Conservation (phyloP, 176 grass and related monocot species). For the Urochloa ruziziensis region DNA sequence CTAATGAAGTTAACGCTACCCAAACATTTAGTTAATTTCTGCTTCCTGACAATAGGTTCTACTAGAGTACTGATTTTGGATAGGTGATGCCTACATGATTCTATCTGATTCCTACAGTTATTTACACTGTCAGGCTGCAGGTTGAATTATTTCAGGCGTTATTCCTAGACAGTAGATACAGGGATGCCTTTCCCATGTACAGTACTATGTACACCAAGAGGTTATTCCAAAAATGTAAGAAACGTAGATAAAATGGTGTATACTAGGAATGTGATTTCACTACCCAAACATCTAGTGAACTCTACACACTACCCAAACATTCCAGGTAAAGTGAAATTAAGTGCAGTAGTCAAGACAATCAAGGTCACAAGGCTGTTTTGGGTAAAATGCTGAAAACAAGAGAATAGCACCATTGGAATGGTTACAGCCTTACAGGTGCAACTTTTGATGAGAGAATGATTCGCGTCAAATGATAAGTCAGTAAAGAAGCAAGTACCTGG, state of each 20-base stretch:
- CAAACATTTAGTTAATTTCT: too few species aligned
- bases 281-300: background rate
- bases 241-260: background rate
- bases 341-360: background rate
- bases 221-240: background rate
- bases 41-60: too few species aligned
- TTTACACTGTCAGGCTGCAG: background rate
- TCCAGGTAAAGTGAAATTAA: background rate
- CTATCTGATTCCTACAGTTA: background rate
- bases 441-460: background rate
- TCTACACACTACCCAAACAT: background rate
- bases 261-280: background rate
- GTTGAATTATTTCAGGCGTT: background rate
- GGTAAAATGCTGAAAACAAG: background rate
- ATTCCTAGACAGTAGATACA: background rate
- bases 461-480: background rate
- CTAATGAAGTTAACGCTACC: too few species aligned
- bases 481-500: slow-evolving; percentile 61
- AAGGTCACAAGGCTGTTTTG: background rate
- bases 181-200: background rate
- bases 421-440: background rate
- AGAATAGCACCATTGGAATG: background rate
- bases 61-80: background rate
- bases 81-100: background rate
- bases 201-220: background rate